Percentiles rank a stretch among this genome's conserved stretches.
Conservation (phyloP, 164 flowering plant genomes). For the Liquidambar formosana region DNA sequence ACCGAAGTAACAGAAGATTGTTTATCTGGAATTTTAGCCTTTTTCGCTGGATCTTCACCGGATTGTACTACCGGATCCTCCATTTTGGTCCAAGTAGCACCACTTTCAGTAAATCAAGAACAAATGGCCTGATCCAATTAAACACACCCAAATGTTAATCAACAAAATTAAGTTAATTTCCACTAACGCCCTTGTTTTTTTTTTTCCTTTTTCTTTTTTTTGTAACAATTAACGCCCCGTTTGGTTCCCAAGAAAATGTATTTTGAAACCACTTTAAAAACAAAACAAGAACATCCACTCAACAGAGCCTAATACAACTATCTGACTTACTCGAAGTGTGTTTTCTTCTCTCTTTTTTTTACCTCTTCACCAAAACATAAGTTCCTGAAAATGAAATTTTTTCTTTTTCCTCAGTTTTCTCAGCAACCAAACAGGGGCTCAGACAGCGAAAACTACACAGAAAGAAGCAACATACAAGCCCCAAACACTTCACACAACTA, state of each 20-base stretch:
- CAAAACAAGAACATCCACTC: too few relatives aligned
- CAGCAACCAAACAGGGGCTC: not conserved
- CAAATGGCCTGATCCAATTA: not conserved
- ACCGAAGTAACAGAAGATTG: slow-evolving; percentile 1
- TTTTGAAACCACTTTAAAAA: too few relatives aligned
- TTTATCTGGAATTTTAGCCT: slow-evolving; percentile 15
- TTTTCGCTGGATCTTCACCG: slow-evolving; percentile 12
- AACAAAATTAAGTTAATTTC: not conserved
- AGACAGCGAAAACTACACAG: not conserved
- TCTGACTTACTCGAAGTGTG: not conserved
- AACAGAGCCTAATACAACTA: not conserved
- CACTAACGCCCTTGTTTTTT: not conserved
- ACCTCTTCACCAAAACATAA: not conserved
- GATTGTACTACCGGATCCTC: slow-evolving; percentile 27
- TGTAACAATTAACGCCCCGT: too few relatives aligned
- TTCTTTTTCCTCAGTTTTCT: not conserved
- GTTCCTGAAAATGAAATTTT: not conserved
- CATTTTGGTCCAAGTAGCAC: slow-evolving; percentile 20
- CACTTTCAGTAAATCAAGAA: not conserved
- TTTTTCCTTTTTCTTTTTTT: too few relatives aligned
- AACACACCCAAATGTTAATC: not conserved
- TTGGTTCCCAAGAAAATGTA: not conserved
- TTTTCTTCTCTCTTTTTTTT: not conserved
- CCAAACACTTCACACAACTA: not conserved
- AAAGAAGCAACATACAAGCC: not conserved